Evolutionary conservation across 2,329 filamentous ascomycete species (phyloP), one percentile per base, ranked within the genome.

Genomic region (Trichophaea hybrida): DNA sequence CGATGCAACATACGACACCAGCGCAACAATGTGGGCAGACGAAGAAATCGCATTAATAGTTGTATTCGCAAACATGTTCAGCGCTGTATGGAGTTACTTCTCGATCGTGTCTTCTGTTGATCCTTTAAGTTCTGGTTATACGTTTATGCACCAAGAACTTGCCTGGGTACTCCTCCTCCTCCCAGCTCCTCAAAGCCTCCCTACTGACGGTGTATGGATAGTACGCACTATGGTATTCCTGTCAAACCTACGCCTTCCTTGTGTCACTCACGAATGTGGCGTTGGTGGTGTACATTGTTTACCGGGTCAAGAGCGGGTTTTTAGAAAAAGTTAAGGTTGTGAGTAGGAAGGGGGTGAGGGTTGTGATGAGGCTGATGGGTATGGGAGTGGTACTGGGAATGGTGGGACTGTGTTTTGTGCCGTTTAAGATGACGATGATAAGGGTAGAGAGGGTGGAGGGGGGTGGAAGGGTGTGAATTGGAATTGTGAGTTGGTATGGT

Each of bases 401-500:
- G 50, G 17, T 60, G 5, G 59, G 60, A 44, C 48, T 37, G 33
- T 60, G 61, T 17, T 64, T 64, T 59, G 51, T 64, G 17, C 62
- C 62, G 32, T 63, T 44, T 6, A 64, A 63, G 38, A 55, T 64
- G n/a, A 64, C 62, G 7, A 33, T 59, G 12, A 91, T 75, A 96
- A 38, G 72, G 80, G 38, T 74, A 97, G 37, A 80, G 88, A 31
- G 93, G 93, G 0, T 97, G 93, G 93, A 91, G 93, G 1, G 80
- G 93, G 51, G 93, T 98, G 64, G 93, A 91, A 35, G 93, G 38
- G 38, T 43, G 10, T 13, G 40, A 46, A 46, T 12, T 46, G 40
- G 10, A 12, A 46, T 46, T 46, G 5, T 46, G 38, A 12, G 24
- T 46, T n/a, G n/a, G 13, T n/a, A n/a, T n/a, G 13, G 5, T 46